Evolutionary conservation across 257 asterid genomes (phyloP), one percentile per base, ranked within the genome.

Genomic region (Henckelia pumila): DNA sequence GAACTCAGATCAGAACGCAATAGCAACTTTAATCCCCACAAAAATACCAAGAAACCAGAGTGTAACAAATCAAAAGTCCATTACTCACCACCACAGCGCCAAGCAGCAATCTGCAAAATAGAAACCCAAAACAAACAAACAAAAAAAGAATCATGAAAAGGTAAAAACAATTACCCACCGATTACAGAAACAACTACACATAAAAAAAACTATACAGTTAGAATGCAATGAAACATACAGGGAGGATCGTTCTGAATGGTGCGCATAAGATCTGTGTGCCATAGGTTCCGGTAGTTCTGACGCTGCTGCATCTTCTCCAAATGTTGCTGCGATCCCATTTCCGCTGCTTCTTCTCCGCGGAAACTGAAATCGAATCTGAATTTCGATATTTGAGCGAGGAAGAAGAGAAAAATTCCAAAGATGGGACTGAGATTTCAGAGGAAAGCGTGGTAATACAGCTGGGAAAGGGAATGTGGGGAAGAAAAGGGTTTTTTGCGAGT

Each of bases 231-330:
- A 75, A 6, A 74, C 78, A 49, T 75, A 94, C 99, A 88, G 11
- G 99, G 95, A 64, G 96, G 84, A 75, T 91, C 96, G 7, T 83
- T 72, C 66, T 88, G 95, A 24, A 91, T 71, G 16, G 97, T 81
- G 67, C 84, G 68, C 91, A 78, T 81, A 29, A 94, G 99, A 88
- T 94, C 99, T 68, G 97, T 87, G 81, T 94, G 99, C 99, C 99
- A 94, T 28, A 94, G 76, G 69, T 94, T 94, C 25, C 96, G 95
- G 71, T 85, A 94, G 71, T 79, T 83, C 82, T 88, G 96, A 5
- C 99, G 95, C 76, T 76, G 82, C 84, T 93, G 86, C 97, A 93
- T 86, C 88, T 90, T 88, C 2, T 93, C 94, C 78, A 91, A 19
- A 30, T 80, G 76, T 73, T 76, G 79, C 77, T 93, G 97, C 59